Conservation (phyloP, 495 filamentous ascomycete genomes). For the Trypethelium eluteriae region DNA sequence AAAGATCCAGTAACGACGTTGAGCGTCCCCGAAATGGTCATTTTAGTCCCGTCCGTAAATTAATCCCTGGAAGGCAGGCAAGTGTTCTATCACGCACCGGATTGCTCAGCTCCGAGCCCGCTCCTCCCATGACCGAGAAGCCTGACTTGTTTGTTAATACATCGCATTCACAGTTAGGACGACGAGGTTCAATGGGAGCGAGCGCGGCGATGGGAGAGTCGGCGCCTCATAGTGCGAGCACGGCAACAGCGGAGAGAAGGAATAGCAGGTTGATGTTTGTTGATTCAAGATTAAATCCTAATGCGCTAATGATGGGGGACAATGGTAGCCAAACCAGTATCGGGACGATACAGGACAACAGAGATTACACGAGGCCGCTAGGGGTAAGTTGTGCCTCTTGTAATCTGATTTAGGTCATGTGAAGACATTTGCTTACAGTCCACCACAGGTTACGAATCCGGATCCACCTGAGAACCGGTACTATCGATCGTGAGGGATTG, state of each 20-base stretch:
- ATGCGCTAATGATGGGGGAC: constrained; percentile 11
- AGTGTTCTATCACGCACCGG: constrained; percentile 4
- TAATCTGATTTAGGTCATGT: background rate
- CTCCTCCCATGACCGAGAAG: background rate
- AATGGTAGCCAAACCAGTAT: constrained; percentile 5
- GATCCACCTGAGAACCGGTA: background rate
- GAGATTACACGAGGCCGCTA: constrained; percentile 2
- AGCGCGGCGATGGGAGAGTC: constrained; percentile 5
- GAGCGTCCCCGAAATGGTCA: background rate
- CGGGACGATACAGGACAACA: constrained; percentile 3
- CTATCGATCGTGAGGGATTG: background rate
- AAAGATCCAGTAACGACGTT: background rate
- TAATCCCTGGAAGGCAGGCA: constrained; percentile 3
- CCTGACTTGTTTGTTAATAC: constrained; percentile 6
- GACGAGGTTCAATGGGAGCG: constrained; percentile 2
- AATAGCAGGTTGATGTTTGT: constrained; percentile 7
- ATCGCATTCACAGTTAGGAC: background rate
- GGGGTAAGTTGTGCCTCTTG: background rate
- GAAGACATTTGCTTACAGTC: background rate
- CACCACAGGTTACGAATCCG: constrained; percentile 1
- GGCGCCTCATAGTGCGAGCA: constrained; percentile 5
- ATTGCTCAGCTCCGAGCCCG: constrained; percentile 5
- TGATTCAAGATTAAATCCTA: background rate
- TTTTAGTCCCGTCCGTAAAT: constrained; percentile 7
- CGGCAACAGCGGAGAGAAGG: background rate